Percentiles rank a stretch among this genome's conserved stretches.
These are phyloP conservation scores for Gloeophyllum trabeum DNA, from an alignment of 768 basidiomycete species.

Conservation along the genomic window DNA sequence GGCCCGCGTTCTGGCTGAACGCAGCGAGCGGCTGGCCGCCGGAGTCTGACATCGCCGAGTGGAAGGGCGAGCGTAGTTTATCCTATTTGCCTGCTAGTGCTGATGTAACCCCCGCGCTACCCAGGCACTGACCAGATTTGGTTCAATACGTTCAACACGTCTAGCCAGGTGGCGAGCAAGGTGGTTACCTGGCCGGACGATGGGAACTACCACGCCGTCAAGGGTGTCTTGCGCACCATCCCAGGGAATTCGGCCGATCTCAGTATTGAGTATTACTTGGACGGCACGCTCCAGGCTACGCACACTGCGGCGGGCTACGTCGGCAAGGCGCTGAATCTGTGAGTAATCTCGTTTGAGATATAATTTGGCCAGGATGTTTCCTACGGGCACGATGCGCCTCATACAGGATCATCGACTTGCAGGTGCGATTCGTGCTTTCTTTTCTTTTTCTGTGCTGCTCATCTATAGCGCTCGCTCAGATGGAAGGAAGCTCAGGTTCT, in stretches of 20 bases:
- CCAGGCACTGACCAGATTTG: slow-evolving; percentile 19
- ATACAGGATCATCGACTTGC: slow-evolving; percentile 29
- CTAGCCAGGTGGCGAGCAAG: slow-evolving; percentile 26
- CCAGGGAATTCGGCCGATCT: slow-evolving; percentile 25
- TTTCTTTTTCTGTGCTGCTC: not conserved
- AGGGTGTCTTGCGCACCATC: slow-evolving; percentile 26
- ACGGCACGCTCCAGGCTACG: slow-evolving; percentile 22
- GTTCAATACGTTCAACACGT: slow-evolving; percentile 34
- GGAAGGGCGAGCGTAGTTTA: slow-evolving; percentile 23
- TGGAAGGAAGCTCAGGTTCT: slow-evolving; percentile 34
- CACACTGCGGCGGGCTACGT: slow-evolving; percentile 30
- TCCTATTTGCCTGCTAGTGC: not conserved
- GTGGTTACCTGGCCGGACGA: slow-evolving; percentile 31
- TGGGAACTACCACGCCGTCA: slow-evolving; percentile 29
- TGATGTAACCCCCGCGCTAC: not conserved
- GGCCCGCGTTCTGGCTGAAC: slow-evolving; percentile 33
- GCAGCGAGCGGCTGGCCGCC: slow-evolving; percentile 31
- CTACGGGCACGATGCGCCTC: not conserved
- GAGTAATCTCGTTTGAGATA: too few relatives aligned
- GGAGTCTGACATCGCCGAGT: slow-evolving; percentile 31
- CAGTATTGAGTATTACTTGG: slow-evolving; percentile 30
- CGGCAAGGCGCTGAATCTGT: slow-evolving; percentile 30
- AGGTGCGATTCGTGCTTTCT: too few relatives aligned
- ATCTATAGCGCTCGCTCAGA: too few relatives aligned
- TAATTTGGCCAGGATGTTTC: not conserved